Base-by-base conservation (phyloP, 768 basidiomycete genomes). In the Gymnopilus dilepis region DNA sequence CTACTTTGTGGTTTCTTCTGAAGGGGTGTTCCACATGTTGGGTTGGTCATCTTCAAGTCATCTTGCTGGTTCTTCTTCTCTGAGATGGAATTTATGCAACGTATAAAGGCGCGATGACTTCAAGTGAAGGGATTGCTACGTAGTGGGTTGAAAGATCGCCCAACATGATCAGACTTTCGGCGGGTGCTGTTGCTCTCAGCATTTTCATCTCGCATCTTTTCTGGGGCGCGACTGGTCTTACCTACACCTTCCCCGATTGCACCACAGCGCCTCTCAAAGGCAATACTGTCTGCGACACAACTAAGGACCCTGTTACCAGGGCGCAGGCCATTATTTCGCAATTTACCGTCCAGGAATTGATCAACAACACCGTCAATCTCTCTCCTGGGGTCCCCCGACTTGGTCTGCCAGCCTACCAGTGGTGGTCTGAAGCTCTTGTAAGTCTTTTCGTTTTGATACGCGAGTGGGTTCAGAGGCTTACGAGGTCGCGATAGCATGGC, bases 351-450 rank as follows among this genome's bases (percentile, higher is more conserved):
- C 75, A 75, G 15, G 86, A 87, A 63, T 70, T 85, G 58, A 81
- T 82, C 51, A 74, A 70, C 57, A 85, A 86, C 68, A 84, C 82
- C 4, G 80, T 77, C 48, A 85, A 82, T 59, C 59, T 67, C 0
- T 77, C 84, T 5, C 79, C 82, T 6, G 86, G 84, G 28, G 84
- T 86, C 21, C 72, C 84, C 56, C 80, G 84, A 11, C 76, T 86
- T 2, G 85, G 84, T n/a, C 71, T 87, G 24, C 84, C 84, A 9
- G 67, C 80, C 17, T 87, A 87, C 55, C 76, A 84, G 48, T 86
- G 85, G 84, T 87, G 86, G 85, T 82, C 81, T 22, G 85, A 87
- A 73, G 85, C 79, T 2, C 66, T 87, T 66, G 86, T 86, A 65
- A 58, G 77, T 28, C 12, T 38, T 68, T 28, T 30, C 12, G 22